A percentile compares a stretch with the other conserved stretches of the same genome.
phyloP scores from a whole-genome alignment of 768 basidiomycete species.

The Xerocomellus chrysenteron region DNA sequence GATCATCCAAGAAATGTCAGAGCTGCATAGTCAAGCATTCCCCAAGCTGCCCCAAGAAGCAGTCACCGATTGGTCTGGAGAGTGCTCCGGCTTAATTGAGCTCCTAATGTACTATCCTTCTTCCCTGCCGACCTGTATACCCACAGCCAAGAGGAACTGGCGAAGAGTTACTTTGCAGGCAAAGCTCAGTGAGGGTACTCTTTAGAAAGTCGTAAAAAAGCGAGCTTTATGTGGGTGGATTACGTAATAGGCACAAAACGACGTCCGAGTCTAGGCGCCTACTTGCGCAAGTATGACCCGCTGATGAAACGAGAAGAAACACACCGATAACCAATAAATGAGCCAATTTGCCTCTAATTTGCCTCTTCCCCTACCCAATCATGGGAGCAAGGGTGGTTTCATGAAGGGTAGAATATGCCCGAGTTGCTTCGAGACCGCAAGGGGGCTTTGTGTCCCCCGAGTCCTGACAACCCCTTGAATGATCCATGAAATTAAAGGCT shows the following conservation, averaged over 20 bases:
- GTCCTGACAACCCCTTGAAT: conserved; percentile 31
- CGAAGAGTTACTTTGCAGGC: conserved; percentile 55
- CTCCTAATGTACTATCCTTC: conserved; percentile 39
- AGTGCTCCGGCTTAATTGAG: conserved; percentile 83
- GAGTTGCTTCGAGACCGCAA: conserved; percentile 48
- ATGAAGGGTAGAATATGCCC: conserved; percentile 55
- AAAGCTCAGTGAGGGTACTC: conserved; percentile 30
- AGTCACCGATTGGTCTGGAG: conserved; percentile 42
- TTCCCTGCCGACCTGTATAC: conserved; percentile 51
- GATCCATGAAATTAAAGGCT: conserved; percentile 50
- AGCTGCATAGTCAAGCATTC: conserved; percentile 76
- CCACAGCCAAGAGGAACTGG: conserved; percentile 44
- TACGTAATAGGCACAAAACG: conserved; percentile 10
- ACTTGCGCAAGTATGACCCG: conserved; percentile 7
- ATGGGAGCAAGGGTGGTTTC: conserved; percentile 27
- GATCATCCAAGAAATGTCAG: conserved; percentile 42
- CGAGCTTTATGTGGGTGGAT: conserved; percentile 1
- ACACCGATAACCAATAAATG: conserved; percentile 75
- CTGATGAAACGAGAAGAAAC: conserved; percentile 3
- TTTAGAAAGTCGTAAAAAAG: background rate
- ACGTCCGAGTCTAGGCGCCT: no score
- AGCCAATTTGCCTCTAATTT: conserved; percentile 48
- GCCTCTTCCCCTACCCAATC: conserved; percentile 79
- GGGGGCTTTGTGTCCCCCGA: conserved; percentile 42
- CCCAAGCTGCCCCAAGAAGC: conserved; percentile 41